phyloP scores from a whole-genome alignment of 1,284 basidiomycete species.

The Ceratobasidium sp. region DNA sequence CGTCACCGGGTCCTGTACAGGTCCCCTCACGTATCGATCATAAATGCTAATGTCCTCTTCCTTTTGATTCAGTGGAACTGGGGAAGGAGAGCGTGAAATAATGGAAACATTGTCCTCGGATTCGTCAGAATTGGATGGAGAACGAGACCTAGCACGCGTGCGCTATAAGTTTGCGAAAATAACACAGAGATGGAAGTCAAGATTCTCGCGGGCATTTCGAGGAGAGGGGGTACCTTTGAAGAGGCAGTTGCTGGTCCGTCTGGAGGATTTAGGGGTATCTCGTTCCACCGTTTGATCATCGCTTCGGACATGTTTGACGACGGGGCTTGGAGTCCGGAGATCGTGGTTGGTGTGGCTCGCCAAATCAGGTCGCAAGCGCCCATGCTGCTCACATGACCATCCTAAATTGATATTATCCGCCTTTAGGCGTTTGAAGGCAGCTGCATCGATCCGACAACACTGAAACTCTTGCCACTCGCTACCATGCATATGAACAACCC shows the following conservation, averaged over 20 bases:
- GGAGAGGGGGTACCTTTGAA: slow-evolving; percentile 73
- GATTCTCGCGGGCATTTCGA: slow-evolving; percentile 54
- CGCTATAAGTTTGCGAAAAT: slow-evolving; percentile 60
- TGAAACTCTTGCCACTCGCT: neutral
- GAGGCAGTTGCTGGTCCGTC: slow-evolving; percentile 46
- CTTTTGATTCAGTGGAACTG: slow-evolving; percentile 55
- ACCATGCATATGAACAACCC: slow-evolving; percentile 22
- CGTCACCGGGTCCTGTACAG: slow-evolving; percentile 68
- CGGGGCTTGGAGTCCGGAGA: neutral
- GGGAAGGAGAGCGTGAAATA: slow-evolving; percentile 74
- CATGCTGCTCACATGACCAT: neutral
- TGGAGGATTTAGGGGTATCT: slow-evolving; percentile 60
- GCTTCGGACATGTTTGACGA: slow-evolving; percentile 62
- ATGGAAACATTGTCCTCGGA: slow-evolving; percentile 72
- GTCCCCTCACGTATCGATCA: slow-evolving; percentile 64
- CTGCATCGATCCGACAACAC: too few species aligned
- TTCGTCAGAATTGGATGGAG: slow-evolving; percentile 39
- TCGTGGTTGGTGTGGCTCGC: slow-evolving; percentile 33
- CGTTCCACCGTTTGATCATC: slow-evolving; percentile 72
- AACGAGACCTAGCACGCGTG: slow-evolving; percentile 46
- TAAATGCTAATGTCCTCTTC: slow-evolving; percentile 54
- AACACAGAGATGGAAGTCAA: slow-evolving; percentile 42
- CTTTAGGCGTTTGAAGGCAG: neutral
- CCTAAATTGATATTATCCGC: neutral
- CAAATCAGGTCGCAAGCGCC: slow-evolving; percentile 14